Percentiles rank a stretch among this genome's conserved stretches.
Evolutionary conservation across 202 grass and related monocot species (phyloP).

Genomic region (Carex sylvatica): DNA sequence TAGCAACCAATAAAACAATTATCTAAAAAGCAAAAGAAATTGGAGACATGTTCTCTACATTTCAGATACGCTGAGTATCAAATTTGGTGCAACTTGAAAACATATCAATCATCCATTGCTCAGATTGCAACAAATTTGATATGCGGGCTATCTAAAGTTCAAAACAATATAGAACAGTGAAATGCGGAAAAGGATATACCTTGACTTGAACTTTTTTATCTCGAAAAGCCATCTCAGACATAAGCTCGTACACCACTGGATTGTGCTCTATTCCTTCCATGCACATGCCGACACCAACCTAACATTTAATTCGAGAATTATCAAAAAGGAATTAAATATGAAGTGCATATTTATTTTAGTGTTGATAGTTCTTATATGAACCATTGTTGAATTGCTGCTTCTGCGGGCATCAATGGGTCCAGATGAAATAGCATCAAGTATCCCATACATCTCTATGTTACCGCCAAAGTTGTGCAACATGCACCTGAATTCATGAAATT

Average conservation of each 20-base stretch:
- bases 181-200: slow-evolving; percentile 41
- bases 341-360: slow-evolving; percentile 15
- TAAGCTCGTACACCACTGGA: slow-evolving; percentile 96
- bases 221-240: slow-evolving; percentile 96
- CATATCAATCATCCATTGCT: background rate
- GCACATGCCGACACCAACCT: slow-evolving; percentile 96
- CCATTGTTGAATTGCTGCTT: slow-evolving; percentile 91
- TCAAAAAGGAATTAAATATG: background rate
- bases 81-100: background rate
- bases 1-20: background rate
- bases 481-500: slow-evolving; percentile 55
- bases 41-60: background rate
- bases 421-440: slow-evolving; percentile 83
- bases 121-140: background rate
- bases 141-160: background rate
- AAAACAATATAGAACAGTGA: background rate
- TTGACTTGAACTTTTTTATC: slow-evolving; percentile 66
- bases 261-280: slow-evolving; percentile 99
- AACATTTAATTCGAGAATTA: slow-evolving; percentile 13
- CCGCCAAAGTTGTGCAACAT: slow-evolving; percentile 99
- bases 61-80: background rate
- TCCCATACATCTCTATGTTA: slow-evolving; percentile 96
- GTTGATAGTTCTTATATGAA: slow-evolving; percentile 19
- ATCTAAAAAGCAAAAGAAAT: slow-evolving; percentile 16
- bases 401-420: slow-evolving; percentile 73